A percentile compares a stretch with the other conserved stretches of the same genome.
Conservation (phyloP, 2,329 filamentous ascomycete species). For the Fusarium phyllophilum region DNA sequence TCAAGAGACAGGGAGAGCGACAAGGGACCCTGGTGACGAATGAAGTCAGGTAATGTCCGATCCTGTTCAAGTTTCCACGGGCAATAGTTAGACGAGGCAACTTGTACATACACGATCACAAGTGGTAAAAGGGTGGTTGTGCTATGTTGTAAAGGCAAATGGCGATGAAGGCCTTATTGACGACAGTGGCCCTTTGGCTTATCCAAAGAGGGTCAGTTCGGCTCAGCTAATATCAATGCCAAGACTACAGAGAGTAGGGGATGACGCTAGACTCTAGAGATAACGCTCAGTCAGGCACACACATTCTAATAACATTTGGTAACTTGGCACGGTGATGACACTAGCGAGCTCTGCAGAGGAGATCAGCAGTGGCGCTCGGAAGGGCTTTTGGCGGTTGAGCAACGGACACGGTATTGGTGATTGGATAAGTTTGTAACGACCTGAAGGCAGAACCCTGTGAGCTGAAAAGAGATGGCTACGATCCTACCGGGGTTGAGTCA, state of each 20-base stretch:
- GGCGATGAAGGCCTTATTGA: neutral
- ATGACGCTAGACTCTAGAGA: constrained; percentile 3
- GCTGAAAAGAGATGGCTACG: constrained; percentile 16
- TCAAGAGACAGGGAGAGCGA: constrained; percentile 1
- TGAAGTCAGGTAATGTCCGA: constrained; percentile 18
- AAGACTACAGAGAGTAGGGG: constrained; percentile 4
- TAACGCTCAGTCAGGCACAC: constrained; percentile 8
- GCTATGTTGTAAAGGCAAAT: neutral
- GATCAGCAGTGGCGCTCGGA: constrained; percentile 35
- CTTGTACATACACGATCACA: neutral
- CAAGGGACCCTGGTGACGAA: constrained; percentile 10
- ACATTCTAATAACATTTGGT: neutral
- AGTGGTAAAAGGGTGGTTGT: neutral
- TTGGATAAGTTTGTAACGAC: neutral
- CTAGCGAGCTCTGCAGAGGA: constrained; percentile 30
- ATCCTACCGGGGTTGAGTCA: neutral
- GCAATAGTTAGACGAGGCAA: neutral
- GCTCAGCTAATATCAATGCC: neutral
- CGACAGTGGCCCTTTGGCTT: constrained; percentile 1
- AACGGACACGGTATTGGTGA: neutral
- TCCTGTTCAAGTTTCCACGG: neutral
- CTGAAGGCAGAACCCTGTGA: neutral
- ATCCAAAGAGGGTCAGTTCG: neutral
- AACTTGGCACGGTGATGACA: constrained; percentile 21
- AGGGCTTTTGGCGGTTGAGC: constrained; percentile 10